Conservation (phyloP, 768 basidiomycete genomes). For the Macrolepiota dolichaula region DNA sequence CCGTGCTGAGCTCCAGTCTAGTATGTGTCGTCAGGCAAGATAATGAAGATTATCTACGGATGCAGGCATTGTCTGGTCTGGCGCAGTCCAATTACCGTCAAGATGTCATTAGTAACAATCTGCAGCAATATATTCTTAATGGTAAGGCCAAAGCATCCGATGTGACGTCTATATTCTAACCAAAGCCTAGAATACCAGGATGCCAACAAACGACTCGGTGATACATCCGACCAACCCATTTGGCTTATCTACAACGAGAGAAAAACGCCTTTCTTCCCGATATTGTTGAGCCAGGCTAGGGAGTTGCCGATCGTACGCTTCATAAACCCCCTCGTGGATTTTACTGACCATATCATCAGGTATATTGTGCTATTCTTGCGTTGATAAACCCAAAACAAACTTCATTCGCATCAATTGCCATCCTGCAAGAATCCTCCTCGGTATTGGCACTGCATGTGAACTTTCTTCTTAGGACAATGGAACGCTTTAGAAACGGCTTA, state of each 20-base stretch:
- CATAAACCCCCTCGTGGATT: neutral
- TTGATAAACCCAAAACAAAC: conserved; percentile 29
- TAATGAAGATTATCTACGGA: conserved; percentile 25
- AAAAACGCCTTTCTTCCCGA: conserved; percentile 13
- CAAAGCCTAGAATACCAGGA: conserved; percentile 25
- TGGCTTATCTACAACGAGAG: conserved; percentile 14
- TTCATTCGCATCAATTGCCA: conserved; percentile 36
- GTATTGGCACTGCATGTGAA: conserved; percentile 24
- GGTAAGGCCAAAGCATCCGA: conserved; percentile 17
- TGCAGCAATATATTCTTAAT: conserved; percentile 27
- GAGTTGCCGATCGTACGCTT: conserved; percentile 29
- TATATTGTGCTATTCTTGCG: conserved; percentile 33
- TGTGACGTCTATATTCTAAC: neutral
- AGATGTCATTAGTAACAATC: conserved; percentile 35
- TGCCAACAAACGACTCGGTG: conserved; percentile 19
- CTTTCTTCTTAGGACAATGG: conserved; percentile 15
- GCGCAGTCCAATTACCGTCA: conserved; percentile 25
- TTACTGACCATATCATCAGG: conserved; percentile 16
- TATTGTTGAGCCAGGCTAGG: conserved; percentile 18
- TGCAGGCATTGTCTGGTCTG: conserved; percentile 28
- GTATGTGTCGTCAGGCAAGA: conserved; percentile 8
- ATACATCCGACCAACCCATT: conserved; percentile 20
- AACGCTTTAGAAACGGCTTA: conserved; percentile 21
- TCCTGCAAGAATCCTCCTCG: conserved; percentile 34
- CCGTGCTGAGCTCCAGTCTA: neutral